phyloP scores from a whole-genome alignment of 1,284 basidiomycete species.

The Volvariella volvacea region DNA sequence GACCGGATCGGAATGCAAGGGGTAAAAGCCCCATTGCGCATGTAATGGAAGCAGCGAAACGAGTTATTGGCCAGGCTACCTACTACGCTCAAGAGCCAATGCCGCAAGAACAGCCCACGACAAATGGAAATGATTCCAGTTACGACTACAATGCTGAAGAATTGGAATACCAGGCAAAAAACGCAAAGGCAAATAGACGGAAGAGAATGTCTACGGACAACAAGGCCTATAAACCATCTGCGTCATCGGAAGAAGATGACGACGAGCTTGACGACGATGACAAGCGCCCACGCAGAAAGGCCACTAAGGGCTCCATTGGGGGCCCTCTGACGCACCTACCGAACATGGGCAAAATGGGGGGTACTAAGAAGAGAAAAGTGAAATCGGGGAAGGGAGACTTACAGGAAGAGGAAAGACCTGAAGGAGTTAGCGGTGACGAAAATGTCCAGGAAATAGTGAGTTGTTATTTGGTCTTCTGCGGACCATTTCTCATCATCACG shows the following conservation, averaged over 20 bases:
- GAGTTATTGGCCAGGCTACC: constrained; percentile 41
- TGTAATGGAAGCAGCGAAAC: constrained; percentile 45
- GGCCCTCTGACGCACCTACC: constrained; percentile 61
- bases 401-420: constrained; percentile 25
- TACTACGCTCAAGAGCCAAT: constrained; percentile 53
- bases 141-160: constrained; percentile 78
- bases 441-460: constrained; percentile 31
- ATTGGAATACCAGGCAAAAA: constrained; percentile 42
- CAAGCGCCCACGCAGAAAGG: constrained; percentile 40
- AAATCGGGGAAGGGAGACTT: constrained; percentile 20
- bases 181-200: constrained; percentile 34
- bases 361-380: constrained; percentile 35
- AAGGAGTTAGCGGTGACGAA: constrained; percentile 37
- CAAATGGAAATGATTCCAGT: constrained; percentile 45
- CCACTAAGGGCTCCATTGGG: constrained; percentile 48
- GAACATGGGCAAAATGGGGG: constrained; percentile 54
- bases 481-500: constrained; percentile 8
- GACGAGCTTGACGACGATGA: constrained; percentile 38
- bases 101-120: constrained; percentile 17
- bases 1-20: constrained; percentile 27
- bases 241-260: constrained; percentile 53
- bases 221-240: constrained; percentile 67
- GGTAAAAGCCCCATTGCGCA: constrained; percentile 61
- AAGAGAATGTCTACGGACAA: constrained; percentile 67
- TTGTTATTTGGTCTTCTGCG: constrained; percentile 4